These are phyloP conservation scores for Populus pruinosa DNA, from an alignment of 345 rosid species.

Conservation along the genomic window DNA sequence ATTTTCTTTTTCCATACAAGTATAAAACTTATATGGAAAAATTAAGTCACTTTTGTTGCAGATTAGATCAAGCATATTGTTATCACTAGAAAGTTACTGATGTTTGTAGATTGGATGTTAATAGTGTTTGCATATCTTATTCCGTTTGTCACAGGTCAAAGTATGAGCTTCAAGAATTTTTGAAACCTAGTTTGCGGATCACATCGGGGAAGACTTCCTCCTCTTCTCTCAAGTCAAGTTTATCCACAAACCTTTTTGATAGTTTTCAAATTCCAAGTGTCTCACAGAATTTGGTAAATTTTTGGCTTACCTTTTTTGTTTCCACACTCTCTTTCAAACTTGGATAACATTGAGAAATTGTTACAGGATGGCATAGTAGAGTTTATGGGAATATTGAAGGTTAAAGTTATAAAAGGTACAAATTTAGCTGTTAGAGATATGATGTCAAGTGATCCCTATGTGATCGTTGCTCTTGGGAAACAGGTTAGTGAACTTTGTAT, in stretches of 20 bases:
- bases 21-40: background rate
- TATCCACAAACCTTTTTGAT: constrained; percentile 61
- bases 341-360: constrained; percentile 11
- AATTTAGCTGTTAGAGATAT: constrained; percentile 86
- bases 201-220: constrained; percentile 47
- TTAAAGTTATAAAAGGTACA: constrained; percentile 63
- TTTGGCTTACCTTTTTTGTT: background rate
- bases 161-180: constrained; percentile 89
- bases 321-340: background rate
- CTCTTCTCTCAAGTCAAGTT: constrained; percentile 45
- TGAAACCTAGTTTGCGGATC: constrained; percentile 88
- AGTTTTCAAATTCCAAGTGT: constrained; percentile 57
- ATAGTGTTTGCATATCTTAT: constrained; percentile 9
- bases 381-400: constrained; percentile 81
- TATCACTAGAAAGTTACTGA: background rate
- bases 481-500: constrained; percentile 48
- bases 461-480: constrained; percentile 69
- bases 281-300: constrained; percentile 46
- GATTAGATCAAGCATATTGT: constrained; percentile 7
- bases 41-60: background rate
- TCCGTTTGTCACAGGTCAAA: constrained; percentile 59
- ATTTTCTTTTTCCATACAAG: background rate
- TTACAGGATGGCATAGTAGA: constrained; percentile 82
- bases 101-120: constrained; percentile 10
- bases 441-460: constrained; percentile 95